Conservation (phyloP, 306 rosid genomes). For the Senna siamea region DNA sequence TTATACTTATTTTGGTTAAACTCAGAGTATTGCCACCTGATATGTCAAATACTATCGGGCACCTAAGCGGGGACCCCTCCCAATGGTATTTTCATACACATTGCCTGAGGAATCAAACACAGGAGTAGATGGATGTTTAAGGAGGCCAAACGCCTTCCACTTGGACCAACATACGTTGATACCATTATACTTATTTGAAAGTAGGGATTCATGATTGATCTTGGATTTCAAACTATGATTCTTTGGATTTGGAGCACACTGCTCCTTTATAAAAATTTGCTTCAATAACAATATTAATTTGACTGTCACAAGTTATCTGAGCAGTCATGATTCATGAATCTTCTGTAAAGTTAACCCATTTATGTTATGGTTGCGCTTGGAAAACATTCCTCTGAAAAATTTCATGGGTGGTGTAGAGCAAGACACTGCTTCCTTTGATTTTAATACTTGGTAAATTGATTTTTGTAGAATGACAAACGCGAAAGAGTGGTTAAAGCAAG, state of each 20-base stretch:
- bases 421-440: conserved; percentile 9
- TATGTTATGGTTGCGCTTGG: conserved; percentile 6
- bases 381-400: background rate
- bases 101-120: too few relatives aligned
- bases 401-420: background rate
- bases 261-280: conserved; percentile 6
- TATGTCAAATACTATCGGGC: too few relatives aligned
- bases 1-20: background rate
- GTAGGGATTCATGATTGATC: conserved; percentile 1
- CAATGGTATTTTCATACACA: too few relatives aligned
- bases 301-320: conserved; percentile 20
- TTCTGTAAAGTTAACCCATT: conserved; percentile 1
- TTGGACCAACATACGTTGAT: too few relatives aligned
- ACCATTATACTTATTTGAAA: too few relatives aligned
- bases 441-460: conserved; percentile 30
- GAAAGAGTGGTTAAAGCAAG: conserved; percentile 95
- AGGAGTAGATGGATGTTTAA: too few relatives aligned
- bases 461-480: conserved; percentile 83
- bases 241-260: conserved; percentile 15
- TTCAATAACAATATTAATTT: background rate
- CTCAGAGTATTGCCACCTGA: too few relatives aligned
- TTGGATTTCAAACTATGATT: background rate
- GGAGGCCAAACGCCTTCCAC: too few relatives aligned
- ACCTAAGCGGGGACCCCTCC: too few relatives aligned
- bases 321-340: background rate